Evolutionary conservation across 148 eudicot species (phyloP), one percentile per base, ranked within the genome.

Genomic region (Rhododendron simsii): DNA sequence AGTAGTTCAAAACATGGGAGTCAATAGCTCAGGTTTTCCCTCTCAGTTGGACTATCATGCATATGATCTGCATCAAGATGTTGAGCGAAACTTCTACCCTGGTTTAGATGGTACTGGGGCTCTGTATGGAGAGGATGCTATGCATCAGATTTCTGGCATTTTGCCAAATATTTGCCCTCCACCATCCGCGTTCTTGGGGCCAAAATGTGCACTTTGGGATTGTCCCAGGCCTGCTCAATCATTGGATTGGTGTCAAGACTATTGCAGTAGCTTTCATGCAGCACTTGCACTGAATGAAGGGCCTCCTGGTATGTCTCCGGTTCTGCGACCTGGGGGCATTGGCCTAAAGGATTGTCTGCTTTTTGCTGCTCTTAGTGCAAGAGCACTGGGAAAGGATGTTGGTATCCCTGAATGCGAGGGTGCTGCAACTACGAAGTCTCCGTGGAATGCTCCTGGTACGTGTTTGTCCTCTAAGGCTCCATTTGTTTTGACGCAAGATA

Each of bases 351-450:
- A 97, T 82, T 90, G 92, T 86, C 89, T 94, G 83, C 94, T 97
- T 81, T 94, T 94, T 91, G 90, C 95, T 86, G 98, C 98, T 83
- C 93, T 97, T 89, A 91, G 93, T 92, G 96, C 98, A 28, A 95
- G 95, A 90, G 91, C 94, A 73, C 92, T 88, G 79, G 95, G 93
- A 79, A 97, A 95, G 88, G 96, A 94, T 86, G 99, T 94, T 61
- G 99, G 99, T 80, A 88, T 97, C 85, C 99, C 99, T 2, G 99
- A 94, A 88, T 97, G 99, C 80, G 99, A 94, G 85, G 98, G 99
- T 30, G 99, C 98, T 87, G 99, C 98, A 18, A 97, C 99, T 83
- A 87, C 98, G 12, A 97, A 95, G 86, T 97, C 98, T 59, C 99
- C 99, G 28, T 97, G 99, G 99, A 97, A 97, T 91, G 99, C 97